Base-by-base conservation (phyloP, 805 yeast genomes). In the Phaffomyces thermotolerans region DNA sequence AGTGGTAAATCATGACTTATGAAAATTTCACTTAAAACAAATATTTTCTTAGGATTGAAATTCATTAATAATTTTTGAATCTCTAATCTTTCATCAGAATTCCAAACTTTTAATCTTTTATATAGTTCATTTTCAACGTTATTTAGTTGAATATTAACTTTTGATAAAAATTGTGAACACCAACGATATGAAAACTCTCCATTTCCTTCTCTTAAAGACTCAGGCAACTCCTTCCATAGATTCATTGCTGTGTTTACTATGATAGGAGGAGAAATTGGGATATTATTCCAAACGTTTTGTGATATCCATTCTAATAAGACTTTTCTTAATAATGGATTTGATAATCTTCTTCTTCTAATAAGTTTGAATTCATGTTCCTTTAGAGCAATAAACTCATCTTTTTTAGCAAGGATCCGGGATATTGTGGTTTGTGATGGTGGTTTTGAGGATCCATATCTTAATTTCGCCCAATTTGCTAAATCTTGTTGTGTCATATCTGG, bases 251-350 rank as follows among this genome's bases (percentile, higher is more conserved):
- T 76, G 57, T 74, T 75, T 51, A 78, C 81, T 33, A 80, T 68
- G 15, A 79, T 76, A 1, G 84, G 83, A 0, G 81, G 72, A 1
- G 84, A 75, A 3, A 79, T 72, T 3, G 85, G 84, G 31, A 79
- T 76, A 39, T 72, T 75, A 53, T 77, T 81, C 85, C 86, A 80
- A 3, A 73, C 72, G 22, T 80, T 76, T 55, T 79, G 85, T 0
- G 80, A 71, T 34, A 79, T 75, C 85, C 85, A 80, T 56, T 80
- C 85, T n/a, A 78, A 72, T 36, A 80, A 58, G n/a, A 80, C 78
- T 37, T 72, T 70, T 32, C 84, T 61, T 13, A 80, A 66, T 22
- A 80, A 56, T n/a, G 76, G 76, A 44, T 75, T 77, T 31, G 84
- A 59, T 9, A 67, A 50, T 38, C 71, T 53, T 45, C 69, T 62